Evolutionary conservation across 768 basidiomycete species (phyloP), one percentile per base, ranked within the genome.

Genomic region (Trametes gibbosa): DNA sequence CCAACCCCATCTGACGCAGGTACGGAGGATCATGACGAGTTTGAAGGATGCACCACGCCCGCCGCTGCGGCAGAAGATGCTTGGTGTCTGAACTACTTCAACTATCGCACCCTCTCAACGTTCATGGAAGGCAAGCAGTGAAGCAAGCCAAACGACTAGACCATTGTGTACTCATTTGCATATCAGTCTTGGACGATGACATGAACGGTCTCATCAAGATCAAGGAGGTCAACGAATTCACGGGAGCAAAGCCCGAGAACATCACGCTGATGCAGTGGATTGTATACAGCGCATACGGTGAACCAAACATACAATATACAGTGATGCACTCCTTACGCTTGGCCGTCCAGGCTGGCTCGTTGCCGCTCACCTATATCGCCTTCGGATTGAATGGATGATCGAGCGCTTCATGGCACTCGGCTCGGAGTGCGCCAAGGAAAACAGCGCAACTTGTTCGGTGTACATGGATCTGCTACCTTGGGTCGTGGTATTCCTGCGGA

Each of bases 191-290:
- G 29, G 53, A 54, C 43, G 53, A 43, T 19, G 53, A 54, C 43
- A 43, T 35, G 32, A 54, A 54, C 32, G 53, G 53, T 3, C 42
- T 54, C 32, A 46, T 54, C 53, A 54, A 46, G 32, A 54, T 54
- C 53, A 54, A 46, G 29, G 53, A 54, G 29, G 53, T 54, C 1
- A 54, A 54, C 19, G 53, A 46, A 23, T 54, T 54, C 42, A 54
- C 53, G 8, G 35, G 53, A 3, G 17, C 43, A 3, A 54, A 21
- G 14, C 53, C 53, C 1, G 32, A 42, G 6, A 21, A n/a, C 3
- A 24, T 54, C 10, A 32, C 53, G 9, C 42, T 54, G 16, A 54
- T 47, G 53, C 41, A 54, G 32, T 54, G 53, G 53, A 54, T 54
- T 16, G 53, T 34, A 19, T 54, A 54, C 43, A 29, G 43, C 14